A percentile compares a stretch with the other conserved stretches of the same genome.
These are phyloP conservation scores for Tanozyma kutaoensis DNA, from an alignment of 805 yeast genomes.

Conservation along the genomic window DNA sequence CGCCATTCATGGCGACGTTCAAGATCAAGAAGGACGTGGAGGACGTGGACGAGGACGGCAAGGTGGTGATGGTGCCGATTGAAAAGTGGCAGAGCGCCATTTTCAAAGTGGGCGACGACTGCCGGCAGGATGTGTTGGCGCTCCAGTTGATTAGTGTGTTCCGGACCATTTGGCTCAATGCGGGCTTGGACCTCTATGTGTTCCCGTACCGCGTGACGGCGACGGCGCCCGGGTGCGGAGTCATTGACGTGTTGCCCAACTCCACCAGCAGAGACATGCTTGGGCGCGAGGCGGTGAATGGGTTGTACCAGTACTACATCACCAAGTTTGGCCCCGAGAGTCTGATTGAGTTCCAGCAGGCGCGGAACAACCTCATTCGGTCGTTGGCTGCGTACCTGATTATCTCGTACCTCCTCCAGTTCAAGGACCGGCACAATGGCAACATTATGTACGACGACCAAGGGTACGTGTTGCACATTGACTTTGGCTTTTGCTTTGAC, in stretches of 20 bases:
- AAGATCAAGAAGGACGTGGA: constrained; percentile 52
- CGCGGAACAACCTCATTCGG: constrained; percentile 84
- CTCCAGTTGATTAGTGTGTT: constrained; percentile 85
- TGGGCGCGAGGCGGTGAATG: constrained; percentile 98
- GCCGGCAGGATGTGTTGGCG: constrained; percentile 94
- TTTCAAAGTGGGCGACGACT: constrained; percentile 98
- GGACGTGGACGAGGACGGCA: constrained; percentile 27
- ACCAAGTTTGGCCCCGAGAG: constrained; percentile 93
- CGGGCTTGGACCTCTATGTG: constrained; percentile 82
- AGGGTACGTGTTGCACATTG: constrained; percentile 93
- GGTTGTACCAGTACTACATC: constrained; percentile 81
- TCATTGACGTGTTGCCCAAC: constrained; percentile 93
- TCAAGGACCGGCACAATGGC: constrained; percentile 97
- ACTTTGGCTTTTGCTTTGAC: constrained; percentile 97
- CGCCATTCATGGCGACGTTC: constrained; percentile 96
- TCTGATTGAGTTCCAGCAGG: constrained; percentile 78
- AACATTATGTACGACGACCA: constrained; percentile 91
- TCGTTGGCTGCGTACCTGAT: constrained; percentile 92
- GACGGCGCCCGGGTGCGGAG: constrained; percentile 98
- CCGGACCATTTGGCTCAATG: constrained; percentile 77
- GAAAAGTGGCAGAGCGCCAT: constrained; percentile 91
- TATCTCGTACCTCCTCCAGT: constrained; percentile 79
- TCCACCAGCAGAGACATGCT: constrained; percentile 95
- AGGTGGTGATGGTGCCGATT: constrained; percentile 19
- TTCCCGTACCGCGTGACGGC: constrained; percentile 95